Base-by-base conservation (phyloP, 1,139 yeast species). In the Groenewaldozyma sp. region DNA sequence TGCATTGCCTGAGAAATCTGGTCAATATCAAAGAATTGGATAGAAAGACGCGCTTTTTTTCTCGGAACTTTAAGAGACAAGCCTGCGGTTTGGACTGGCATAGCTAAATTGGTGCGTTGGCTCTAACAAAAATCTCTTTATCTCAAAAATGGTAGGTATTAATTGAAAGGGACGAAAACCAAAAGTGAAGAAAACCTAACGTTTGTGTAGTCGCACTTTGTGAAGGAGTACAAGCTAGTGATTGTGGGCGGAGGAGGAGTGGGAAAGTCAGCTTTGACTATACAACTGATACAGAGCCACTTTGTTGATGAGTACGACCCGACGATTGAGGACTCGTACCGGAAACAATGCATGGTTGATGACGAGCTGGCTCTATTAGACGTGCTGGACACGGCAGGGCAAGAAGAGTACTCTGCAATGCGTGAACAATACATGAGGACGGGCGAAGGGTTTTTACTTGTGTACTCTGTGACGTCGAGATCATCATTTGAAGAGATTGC, bases 191-290 rank as follows among this genome's bases (percentile, higher is more conserved):
- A n/a, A n/a, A n/a, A n/a, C n/a, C n/a, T n/a, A n/a, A n/a, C n/a
- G n/a, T n/a, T n/a, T n/a, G n/a, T n/a, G n/a, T 27, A 29, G 33
- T 14, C 33, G 5, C 33, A 29, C 28, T 46, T 56, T 43, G 47
- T 55, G 22, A 53, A 62, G 39, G 71, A 66, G 62, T 86, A 80
- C 62, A 86, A 88, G 59, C 67, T 91, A 47, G 95, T 88, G 17
- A 96, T 91, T 42, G 95, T 91, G 39, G 97, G 97, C 43, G 97
- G 96, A 34, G 97, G 97, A 63, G 96, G 95, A 62, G 97, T 91
- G 44, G 98, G 98, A 66, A 91, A 91, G 63, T 82, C 95, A 10
- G 97, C 97, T 4, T 69, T 88, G 48, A 88, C 97, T 41, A 86
- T 88, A 50, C 94, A 88, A 39, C 47, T 53, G 34, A 52, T 54